A percentile compares a stretch with the other conserved stretches of the same genome.
phyloP scores from a whole-genome alignment of 1,139 yeast genomes.

The Nakaseomyces sp. region DNA sequence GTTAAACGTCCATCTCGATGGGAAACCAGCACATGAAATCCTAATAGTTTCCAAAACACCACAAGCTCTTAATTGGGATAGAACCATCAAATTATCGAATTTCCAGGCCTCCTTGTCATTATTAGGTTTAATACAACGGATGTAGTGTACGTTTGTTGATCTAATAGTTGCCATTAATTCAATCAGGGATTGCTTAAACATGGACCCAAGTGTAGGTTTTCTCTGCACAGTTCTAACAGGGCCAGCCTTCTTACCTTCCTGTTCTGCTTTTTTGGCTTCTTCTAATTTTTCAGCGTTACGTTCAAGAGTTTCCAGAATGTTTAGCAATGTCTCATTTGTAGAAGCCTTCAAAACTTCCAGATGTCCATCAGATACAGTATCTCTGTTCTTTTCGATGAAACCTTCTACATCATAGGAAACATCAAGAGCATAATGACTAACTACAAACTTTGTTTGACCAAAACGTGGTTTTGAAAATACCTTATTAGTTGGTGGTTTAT shows the following conservation, averaged over 20 bases:
- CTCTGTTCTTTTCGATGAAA: constrained; percentile 92
- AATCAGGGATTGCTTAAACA: constrained; percentile 84
- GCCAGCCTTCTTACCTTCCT: constrained; percentile 28
- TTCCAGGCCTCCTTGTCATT: constrained; percentile 93
- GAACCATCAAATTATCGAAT: constrained; percentile 90
- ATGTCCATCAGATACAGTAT: constrained; percentile 94
- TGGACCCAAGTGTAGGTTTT: constrained; percentile 91
- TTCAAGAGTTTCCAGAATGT: constrained; percentile 57
- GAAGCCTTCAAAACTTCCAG: constrained; percentile 72
- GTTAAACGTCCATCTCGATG: constrained; percentile 90
- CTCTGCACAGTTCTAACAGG: constrained; percentile 42
- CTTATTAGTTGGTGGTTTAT: constrained; percentile 65
- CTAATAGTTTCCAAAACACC: constrained; percentile 96
- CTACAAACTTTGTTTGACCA: constrained; percentile 85
- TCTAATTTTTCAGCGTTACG: constrained; percentile 45
- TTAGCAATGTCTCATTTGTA: constrained; percentile 53
- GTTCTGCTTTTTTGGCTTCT: constrained; percentile 35
- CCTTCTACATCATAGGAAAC: constrained; percentile 91
- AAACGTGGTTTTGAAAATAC: constrained; percentile 91
- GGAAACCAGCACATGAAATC: constrained; percentile 97
- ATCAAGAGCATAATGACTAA: constrained; percentile 89
- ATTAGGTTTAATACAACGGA: constrained; percentile 95
- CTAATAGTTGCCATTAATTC: constrained; percentile 90
- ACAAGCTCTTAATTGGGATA: constrained; percentile 92
- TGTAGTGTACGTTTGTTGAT: constrained; percentile 91